These are phyloP conservation scores for Boletus rufocinnamomeus DNA, from an alignment of 768 basidiomycete species.

Conservation along the genomic window DNA sequence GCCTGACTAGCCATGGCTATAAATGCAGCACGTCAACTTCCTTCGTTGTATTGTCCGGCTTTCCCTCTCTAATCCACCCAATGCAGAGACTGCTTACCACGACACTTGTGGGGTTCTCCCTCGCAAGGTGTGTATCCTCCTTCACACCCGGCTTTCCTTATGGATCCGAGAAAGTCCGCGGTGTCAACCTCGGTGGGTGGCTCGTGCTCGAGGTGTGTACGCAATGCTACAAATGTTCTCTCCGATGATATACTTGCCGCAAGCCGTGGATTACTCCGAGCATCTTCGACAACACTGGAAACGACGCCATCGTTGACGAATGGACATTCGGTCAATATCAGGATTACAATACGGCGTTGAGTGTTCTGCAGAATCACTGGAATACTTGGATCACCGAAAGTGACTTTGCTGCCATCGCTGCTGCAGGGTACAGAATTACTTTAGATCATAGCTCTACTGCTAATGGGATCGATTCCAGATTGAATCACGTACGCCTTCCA, in stretches of 20 bases:
- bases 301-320: conserved; percentile 66
- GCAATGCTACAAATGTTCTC: background rate
- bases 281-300: conserved; percentile 60
- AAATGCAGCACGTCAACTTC: conserved; percentile 13
- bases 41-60: background rate
- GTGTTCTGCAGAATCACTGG: conserved; percentile 69
- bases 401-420: conserved; percentile 75
- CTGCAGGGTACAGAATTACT: conserved; percentile 57
- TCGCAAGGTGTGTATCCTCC: conserved; percentile 29
- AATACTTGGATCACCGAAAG: conserved; percentile 80
- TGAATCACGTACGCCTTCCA: conserved; percentile 82
- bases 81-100: conserved; percentile 15
- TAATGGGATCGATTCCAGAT: conserved; percentile 38
- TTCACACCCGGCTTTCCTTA: conserved; percentile 67
- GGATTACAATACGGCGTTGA: conserved; percentile 47
- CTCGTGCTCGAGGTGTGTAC: conserved; percentile 51
- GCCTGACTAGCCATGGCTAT: conserved; percentile 9
- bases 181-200: conserved; percentile 81
- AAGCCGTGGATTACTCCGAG: conserved; percentile 83
- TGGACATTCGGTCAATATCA: conserved; percentile 76
- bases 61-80: conserved; percentile 55
- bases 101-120: conserved; percentile 33
- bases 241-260: conserved; percentile 42
- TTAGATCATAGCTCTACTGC: background rate
- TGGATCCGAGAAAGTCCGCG: conserved; percentile 71